Conservation (phyloP, 2,329 filamentous ascomycete genomes). For the Xylaria sp. region DNA sequence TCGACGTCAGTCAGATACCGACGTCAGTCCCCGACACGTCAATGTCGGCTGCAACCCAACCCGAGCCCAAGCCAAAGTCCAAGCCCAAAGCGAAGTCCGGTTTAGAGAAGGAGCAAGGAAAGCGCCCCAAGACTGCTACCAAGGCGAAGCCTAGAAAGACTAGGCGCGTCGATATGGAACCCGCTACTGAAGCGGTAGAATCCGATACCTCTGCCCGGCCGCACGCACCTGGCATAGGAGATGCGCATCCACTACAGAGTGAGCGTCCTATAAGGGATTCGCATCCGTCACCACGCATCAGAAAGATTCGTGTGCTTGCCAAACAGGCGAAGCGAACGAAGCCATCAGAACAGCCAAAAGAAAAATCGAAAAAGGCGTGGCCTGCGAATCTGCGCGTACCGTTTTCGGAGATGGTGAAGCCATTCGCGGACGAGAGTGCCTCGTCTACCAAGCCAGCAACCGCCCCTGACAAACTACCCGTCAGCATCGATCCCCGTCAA, state of each 20-base stretch:
- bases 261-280: too few species aligned
- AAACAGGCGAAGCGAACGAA: not conserved
- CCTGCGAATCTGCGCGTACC: slow-evolving; percentile 22
- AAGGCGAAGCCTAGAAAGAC: not conserved
- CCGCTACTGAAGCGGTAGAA: not conserved
- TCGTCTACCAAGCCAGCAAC: not conserved
- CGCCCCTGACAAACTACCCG: slow-evolving; percentile 30
- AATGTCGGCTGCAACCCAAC: not conserved
- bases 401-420: slow-evolving; percentile 1
- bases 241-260: too few species aligned
- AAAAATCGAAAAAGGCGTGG: not conserved
- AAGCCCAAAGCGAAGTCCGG: slow-evolving; percentile 14
- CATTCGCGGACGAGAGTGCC: slow-evolving; percentile 11
- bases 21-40: slow-evolving; percentile 17
- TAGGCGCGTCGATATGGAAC: not conserved
- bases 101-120: not conserved
- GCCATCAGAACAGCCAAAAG: not conserved
- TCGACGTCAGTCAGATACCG: slow-evolving; percentile 41
- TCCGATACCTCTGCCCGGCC: not conserved
- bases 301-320: not conserved
- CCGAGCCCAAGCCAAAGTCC: not conserved
- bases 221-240: too few species aligned
- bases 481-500: slow-evolving; percentile 40
- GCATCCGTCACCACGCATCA: not conserved
- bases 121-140: not conserved